Evolutionary conservation across 768 basidiomycete species (phyloP), one percentile per base, ranked within the genome.

Genomic region (Paxillus involutus): DNA sequence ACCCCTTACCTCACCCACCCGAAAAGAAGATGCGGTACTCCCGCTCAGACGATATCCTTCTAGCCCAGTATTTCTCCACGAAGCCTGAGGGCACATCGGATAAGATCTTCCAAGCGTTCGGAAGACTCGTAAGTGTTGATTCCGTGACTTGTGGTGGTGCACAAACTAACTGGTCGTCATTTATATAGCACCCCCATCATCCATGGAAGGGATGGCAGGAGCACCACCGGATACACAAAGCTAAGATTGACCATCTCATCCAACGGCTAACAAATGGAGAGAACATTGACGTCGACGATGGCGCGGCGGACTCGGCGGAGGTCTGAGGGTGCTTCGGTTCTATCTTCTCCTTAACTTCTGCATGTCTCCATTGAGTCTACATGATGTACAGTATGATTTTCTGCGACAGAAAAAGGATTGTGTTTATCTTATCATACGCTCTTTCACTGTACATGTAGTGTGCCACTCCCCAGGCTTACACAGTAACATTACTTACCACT

Each of bases 161-260:
- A 10, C 16, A 51, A 3, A 16, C 19, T 52, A 17, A 63, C 24
- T 19, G 41, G 6, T 16, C 39, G 37, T 54, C 19, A 47, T 45
- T 49, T n/a, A 52, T 57, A 16, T 62, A 94, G 91, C 80, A 92
- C 68, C 83, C 90, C 2, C 89, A 92, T 65, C 91, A 94, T 73
- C 91, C 91, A 3, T 94, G 91, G 91, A 94, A 94, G 67, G 91
- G 91, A 13, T 94, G 91, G 91, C 91, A 94, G 68, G 91, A 94
- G 63, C 91, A 93, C 66, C 86, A 92, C 66, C 82, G 91, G 41
- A 91, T 92, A 62, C 91, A 93, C 67, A 93, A 92, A 65, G 78
- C 83, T 12, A 91, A 89, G 65, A 91, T 93, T 57, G 91, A 92
- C 62, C 85, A 91, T 70, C 79, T 89, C 39, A 86, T 90, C 41